Evolutionary conservation across 495 filamentous ascomycete genomes (phyloP).

Genomic region (Penicillium pancosmium): DNA sequence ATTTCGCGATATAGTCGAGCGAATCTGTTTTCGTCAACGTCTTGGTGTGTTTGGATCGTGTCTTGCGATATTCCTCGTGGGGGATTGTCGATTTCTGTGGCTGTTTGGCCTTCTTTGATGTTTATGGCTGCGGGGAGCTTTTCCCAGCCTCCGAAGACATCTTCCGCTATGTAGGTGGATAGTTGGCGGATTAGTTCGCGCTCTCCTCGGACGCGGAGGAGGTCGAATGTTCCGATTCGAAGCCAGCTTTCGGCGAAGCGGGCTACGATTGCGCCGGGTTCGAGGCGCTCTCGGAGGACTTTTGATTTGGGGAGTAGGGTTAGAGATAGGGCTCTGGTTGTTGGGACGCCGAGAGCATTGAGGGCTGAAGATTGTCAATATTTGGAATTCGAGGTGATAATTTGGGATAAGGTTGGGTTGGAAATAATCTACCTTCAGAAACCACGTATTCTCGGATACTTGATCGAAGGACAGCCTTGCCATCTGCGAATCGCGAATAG

Average conservation of each 20-base stretch:
- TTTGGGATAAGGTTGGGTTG: background rate
- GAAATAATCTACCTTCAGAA: constrained; percentile 62
- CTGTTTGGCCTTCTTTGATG: constrained; percentile 26
- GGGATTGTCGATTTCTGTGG: constrained; percentile 48
- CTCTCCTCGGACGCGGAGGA: constrained; percentile 80
- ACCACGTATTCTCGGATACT: constrained; percentile 94
- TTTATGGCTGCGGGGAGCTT: constrained; percentile 63
- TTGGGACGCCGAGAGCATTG: constrained; percentile 81
- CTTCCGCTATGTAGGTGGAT: constrained; percentile 79
- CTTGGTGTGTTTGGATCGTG: constrained; percentile 62
- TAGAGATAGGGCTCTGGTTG: constrained; percentile 82
- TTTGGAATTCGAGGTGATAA: background rate
- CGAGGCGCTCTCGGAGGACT: constrained; percentile 78
- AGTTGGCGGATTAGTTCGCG: constrained; percentile 69
- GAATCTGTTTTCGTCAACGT: constrained; percentile 80
- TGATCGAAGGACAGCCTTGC: constrained; percentile 86
- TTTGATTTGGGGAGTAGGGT: constrained; percentile 70
- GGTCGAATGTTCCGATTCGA: constrained; percentile 91
- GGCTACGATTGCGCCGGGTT: constrained; percentile 90
- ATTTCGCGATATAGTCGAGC: constrained; percentile 86
- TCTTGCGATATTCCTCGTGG: constrained; percentile 55
- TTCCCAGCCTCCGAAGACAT: constrained; percentile 85
- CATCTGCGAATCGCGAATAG: constrained; percentile 97
- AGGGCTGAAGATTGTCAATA: constrained; percentile 46
- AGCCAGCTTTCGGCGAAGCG: constrained; percentile 93